Base-by-base conservation (phyloP, 2,329 filamentous ascomycete species). In the Paramyrothecium roridum region DNA sequence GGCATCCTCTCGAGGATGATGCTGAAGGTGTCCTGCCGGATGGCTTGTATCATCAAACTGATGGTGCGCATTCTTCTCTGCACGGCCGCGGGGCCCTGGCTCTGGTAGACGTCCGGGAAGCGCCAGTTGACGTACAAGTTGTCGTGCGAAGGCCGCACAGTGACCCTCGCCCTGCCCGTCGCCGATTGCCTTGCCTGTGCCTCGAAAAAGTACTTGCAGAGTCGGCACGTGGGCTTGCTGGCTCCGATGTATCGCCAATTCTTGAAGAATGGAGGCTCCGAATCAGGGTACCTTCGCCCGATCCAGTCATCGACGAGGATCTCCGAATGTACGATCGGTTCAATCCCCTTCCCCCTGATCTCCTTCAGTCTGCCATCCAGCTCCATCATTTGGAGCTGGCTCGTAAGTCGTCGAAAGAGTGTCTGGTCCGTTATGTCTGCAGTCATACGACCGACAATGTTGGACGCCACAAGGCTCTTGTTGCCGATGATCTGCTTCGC, bases 81-180 rank as follows among this genome's bases (percentile, higher is more conserved):
- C 8, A n/a, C 55, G 1, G 53, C 58, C 2, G 34, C 43, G 3
- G 48, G 16, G 0, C 53, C 62, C 6, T 65, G 56, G 1, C 53
- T 26, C 2, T 54, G 52, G 17, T 52, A 60, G 3, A 73, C 57
- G n/a, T 75, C 71, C 0, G 74, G 73, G 2, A 67, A 61, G 1
- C 68, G 59, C 75, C 75, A 77, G 46, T 64, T 67, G 17, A 52
- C n/a, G 45, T 77, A 77, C 1, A 77, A 48, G 6, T 77, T 77
- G 0, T 63, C 56, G 47, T 76, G 73, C 0, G 66, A 59, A 2
- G 61, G 34, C 0, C 74, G 65, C 1, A 70, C 66, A 2, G 59
- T 50, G 2, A 75, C 63, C 0, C 61, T 56, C 2, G 62, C 55
- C 4, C 26, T 10, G 26, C 26, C 26, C 6, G 26, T 30, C 26